Percentiles rank a stretch among this genome's conserved stretches.
Conservation (phyloP, 106 monocot genomes). For the Dioscorea alata region DNA sequence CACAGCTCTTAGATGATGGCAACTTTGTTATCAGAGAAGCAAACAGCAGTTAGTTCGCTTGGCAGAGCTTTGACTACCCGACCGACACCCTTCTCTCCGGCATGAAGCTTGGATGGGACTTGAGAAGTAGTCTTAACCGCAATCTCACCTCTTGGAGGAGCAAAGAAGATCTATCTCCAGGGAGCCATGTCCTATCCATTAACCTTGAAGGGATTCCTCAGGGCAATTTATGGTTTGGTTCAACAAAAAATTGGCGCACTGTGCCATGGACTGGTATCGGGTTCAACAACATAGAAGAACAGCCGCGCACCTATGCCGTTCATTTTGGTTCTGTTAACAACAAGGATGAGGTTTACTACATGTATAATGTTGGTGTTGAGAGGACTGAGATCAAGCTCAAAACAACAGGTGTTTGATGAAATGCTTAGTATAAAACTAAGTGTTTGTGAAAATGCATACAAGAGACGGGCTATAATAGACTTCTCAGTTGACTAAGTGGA, state of each 20-base stretch:
- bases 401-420: too few species aligned
- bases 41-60: slow-evolving; percentile 14
- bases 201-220: slow-evolving; percentile 24
- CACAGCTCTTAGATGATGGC: slow-evolving; percentile 15
- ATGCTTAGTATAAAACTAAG: too few species aligned
- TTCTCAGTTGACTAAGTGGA: too few species aligned
- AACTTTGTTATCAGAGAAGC: slow-evolving; percentile 52
- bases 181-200: slow-evolving; percentile 24
- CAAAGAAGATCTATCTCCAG: slow-evolving; percentile 30
- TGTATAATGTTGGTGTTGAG: too few species aligned
- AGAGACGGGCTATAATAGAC: too few species aligned
- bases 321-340: background rate
- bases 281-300: slow-evolving; percentile 19
- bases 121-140: slow-evolving; percentile 1
- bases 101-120: slow-evolving; percentile 31
- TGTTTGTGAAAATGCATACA: too few species aligned
- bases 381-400: too few species aligned
- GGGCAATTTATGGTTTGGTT: slow-evolving; percentile 19
- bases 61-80: too few species aligned
- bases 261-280: slow-evolving; percentile 35
- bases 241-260: slow-evolving; percentile 20
- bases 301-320: background rate
- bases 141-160: slow-evolving; percentile 42
- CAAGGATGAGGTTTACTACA: background rate
- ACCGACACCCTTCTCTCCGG: slow-evolving; percentile 34